phyloP scores from a whole-genome alignment of 768 basidiomycete genomes.

The Auriculariales sp. region DNA sequence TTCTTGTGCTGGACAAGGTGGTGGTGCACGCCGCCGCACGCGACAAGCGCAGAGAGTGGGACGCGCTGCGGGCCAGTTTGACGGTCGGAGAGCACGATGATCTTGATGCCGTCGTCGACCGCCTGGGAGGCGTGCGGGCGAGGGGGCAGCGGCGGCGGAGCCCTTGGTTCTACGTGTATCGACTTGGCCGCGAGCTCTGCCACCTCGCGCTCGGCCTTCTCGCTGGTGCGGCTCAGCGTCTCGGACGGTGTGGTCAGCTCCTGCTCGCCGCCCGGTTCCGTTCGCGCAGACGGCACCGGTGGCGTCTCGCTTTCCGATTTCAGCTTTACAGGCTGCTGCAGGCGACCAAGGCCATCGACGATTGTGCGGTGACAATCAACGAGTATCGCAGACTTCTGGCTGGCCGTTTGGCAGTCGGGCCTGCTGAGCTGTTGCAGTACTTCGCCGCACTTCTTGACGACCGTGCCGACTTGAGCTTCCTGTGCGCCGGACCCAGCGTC shows the following conservation, averaged over 20 bases:
- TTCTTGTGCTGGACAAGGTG: conserved; percentile 84
- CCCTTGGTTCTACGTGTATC: neutral
- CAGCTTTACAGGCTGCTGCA: conserved; percentile 58
- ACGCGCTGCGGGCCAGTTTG: conserved; percentile 62
- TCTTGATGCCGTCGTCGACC: conserved; percentile 87
- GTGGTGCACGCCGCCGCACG: conserved; percentile 94
- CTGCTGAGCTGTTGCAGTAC: conserved; percentile 39
- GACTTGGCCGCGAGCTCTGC: neutral
- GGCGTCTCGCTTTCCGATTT: conserved; percentile 40
- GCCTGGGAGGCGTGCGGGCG: conserved; percentile 47
- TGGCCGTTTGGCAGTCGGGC: conserved; percentile 38
- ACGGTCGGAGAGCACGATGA: conserved; percentile 87
- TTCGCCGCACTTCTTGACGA: conserved; percentile 67
- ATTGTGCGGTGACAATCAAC: conserved; percentile 76
- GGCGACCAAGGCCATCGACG: conserved; percentile 67
- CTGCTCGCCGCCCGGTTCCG: neutral
- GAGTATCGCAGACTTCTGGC: conserved; percentile 65
- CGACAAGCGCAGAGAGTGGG: conserved; percentile 78
- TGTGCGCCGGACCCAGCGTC: conserved; percentile 35
- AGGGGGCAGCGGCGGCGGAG: neutral
- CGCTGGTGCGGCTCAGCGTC: neutral
- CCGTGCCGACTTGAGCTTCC: conserved; percentile 35
- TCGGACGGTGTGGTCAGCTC: neutral
- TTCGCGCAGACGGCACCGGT: conserved; percentile 16
- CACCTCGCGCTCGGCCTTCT: neutral